These are phyloP conservation scores for Salmacisia buchloeana DNA, from an alignment of 1,284 basidiomycete species.

Conservation along the genomic window DNA sequence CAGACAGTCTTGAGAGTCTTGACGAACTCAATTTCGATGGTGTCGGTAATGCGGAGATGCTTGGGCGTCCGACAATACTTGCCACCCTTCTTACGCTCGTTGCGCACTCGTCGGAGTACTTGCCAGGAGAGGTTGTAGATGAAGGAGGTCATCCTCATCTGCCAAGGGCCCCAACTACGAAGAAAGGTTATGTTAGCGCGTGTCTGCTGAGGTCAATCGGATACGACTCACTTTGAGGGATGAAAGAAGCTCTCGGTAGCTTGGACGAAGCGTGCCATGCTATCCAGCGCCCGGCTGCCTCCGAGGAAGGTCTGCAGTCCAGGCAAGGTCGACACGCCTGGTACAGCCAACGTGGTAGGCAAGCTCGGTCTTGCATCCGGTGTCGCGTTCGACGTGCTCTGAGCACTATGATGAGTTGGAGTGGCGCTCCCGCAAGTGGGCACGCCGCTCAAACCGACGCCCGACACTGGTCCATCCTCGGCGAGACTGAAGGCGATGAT, in stretches of 20 bases:
- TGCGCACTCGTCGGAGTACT: slow-evolving; percentile 57
- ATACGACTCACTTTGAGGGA: slow-evolving; percentile 53
- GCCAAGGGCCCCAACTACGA: slow-evolving; percentile 41
- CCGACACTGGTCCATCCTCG: slow-evolving; percentile 63
- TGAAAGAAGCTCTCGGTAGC: slow-evolving; percentile 92
- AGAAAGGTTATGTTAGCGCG: slow-evolving; percentile 66
- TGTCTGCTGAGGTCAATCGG: slow-evolving; percentile 23
- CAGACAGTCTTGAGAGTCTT: slow-evolving; percentile 76
- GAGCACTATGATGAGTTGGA: not conserved
- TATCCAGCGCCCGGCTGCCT: slow-evolving; percentile 83
- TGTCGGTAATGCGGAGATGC: slow-evolving; percentile 62
- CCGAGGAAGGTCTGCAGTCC: slow-evolving; percentile 61
- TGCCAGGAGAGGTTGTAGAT: slow-evolving; percentile 74
- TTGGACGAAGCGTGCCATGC: slow-evolving; percentile 79
- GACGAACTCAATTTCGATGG: slow-evolving; percentile 79
- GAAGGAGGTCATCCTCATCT: slow-evolving; percentile 70
- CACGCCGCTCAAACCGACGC: slow-evolving; percentile 10
- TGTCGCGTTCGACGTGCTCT: slow-evolving; percentile 12
- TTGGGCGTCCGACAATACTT: slow-evolving; percentile 71
- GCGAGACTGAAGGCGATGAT: slow-evolving; percentile 87
- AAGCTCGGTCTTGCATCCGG: slow-evolving; percentile 1
- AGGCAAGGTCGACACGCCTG: slow-evolving; percentile 10
- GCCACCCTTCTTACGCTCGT: slow-evolving; percentile 64
- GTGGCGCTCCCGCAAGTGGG: slow-evolving; percentile 1
- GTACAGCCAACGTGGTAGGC: slow-evolving; percentile 12